Conservation (phyloP, 2,329 filamentous ascomycete genomes). For the Colletotrichum nymphaeae region DNA sequence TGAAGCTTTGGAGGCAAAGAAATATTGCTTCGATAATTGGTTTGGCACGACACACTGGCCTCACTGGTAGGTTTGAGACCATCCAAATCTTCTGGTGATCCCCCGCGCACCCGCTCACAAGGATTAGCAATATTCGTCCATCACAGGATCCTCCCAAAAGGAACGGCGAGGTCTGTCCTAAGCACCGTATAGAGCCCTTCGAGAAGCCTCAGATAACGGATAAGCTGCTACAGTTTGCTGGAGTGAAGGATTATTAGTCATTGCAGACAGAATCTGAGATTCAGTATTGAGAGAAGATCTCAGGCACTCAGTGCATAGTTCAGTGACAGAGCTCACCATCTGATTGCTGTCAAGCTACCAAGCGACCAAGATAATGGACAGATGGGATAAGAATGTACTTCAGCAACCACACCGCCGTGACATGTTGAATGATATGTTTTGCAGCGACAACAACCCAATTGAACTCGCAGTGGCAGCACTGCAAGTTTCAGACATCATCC, state of each 20-base stretch:
- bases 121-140: slow-evolving; percentile 49
- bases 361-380: no score
- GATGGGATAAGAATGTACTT: no score
- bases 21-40: slow-evolving; percentile 40
- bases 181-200: slow-evolving; percentile 44
- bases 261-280: neutral
- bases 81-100: neutral
- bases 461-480: no score
- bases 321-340: no score
- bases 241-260: slow-evolving; percentile 34
- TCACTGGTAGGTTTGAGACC: slow-evolving; percentile 35
- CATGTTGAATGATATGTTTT: no score
- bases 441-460: no score
- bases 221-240: slow-evolving; percentile 43
- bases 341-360: no score
- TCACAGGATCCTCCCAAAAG: slow-evolving; percentile 46
- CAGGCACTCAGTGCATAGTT: no score
- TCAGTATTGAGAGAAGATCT: neutral
- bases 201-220: slow-evolving; percentile 42
- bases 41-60: slow-evolving; percentile 46
- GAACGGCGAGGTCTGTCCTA: slow-evolving; percentile 48
- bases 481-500: no score
- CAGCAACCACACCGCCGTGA: no score
- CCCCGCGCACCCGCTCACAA: neutral
- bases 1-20: slow-evolving; percentile 39